phyloP scores from a whole-genome alignment of 1,284 basidiomycete genomes.

The Malassezia nana region DNA sequence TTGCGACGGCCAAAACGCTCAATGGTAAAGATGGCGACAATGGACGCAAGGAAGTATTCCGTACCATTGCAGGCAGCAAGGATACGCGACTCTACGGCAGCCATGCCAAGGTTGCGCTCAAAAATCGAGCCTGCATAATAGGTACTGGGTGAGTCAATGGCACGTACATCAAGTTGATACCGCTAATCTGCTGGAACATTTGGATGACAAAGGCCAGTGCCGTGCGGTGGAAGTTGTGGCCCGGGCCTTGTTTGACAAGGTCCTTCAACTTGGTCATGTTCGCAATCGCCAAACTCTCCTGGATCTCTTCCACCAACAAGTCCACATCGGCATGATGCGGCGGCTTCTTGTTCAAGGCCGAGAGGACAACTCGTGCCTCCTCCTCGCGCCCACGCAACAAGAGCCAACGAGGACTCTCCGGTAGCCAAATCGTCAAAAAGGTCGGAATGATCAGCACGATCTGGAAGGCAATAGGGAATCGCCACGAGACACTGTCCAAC shows the following conservation, averaged over 20 bases:
- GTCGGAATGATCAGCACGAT: conserved; percentile 44
- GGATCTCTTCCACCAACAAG: conserved; percentile 34
- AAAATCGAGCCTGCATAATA: conserved; percentile 46
- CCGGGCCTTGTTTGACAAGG: conserved; percentile 39
- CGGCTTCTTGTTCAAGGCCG: conserved; percentile 34
- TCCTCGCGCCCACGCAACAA: conserved; percentile 32
- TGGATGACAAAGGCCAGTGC: conserved; percentile 38
- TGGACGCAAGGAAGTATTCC: conserved; percentile 45
- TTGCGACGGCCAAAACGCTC: conserved; percentile 40
- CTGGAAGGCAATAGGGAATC: conserved; percentile 42
- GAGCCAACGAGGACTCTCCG: conserved; percentile 46
- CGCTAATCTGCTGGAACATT: conserved; percentile 46
- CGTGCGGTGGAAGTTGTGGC: conserved; percentile 44
- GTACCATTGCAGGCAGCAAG: conserved; percentile 44
- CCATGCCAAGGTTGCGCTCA: conserved; percentile 34
- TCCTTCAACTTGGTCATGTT: conserved; percentile 22
- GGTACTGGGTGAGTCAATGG: conserved; percentile 20
- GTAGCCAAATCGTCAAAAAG: conserved; percentile 42
- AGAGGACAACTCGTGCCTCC: conserved; percentile 34
- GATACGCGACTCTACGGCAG: conserved; percentile 32
- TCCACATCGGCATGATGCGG: conserved; percentile 27
- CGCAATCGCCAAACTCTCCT: conserved; percentile 26
- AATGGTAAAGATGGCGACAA: conserved; percentile 40
- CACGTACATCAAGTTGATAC: conserved; percentile 31
- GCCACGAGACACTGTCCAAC: conserved; percentile 22